phyloP scores from a whole-genome alignment of 208 protist species.

The Crithidia acanthocephali region DNA sequence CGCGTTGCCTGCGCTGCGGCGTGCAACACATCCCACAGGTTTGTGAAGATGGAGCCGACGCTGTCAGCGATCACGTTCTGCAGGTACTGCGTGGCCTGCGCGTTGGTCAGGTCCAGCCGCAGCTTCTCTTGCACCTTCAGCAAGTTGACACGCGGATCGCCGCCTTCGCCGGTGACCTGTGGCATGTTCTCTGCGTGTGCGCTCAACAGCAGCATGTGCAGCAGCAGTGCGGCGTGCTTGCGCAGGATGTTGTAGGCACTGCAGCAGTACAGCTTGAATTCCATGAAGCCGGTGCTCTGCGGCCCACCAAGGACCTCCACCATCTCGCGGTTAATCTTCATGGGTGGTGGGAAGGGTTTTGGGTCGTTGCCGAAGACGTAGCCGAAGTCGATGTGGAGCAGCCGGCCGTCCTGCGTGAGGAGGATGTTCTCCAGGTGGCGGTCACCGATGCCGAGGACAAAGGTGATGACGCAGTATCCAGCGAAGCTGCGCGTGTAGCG shows the following conservation, averaged over 20 bases:
- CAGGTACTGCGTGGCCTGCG: conserved; percentile 93
- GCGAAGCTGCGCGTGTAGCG: conserved; percentile 97
- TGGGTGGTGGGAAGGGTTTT: conserved; percentile 97
- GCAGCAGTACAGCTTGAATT: conserved; percentile 93
- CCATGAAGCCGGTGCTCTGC: conserved; percentile 69
- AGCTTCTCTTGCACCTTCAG: conserved; percentile 95
- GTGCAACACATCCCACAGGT: conserved; percentile 92
- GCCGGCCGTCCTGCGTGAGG: conserved; percentile 88
- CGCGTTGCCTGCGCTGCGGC: conserved; percentile 83
- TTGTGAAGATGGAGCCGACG: conserved; percentile 92
- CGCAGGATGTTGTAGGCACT: conserved; percentile 96
- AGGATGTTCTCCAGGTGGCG: conserved; percentile 97
- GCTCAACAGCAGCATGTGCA: conserved; percentile 96
- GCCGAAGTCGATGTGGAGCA: conserved; percentile 99
- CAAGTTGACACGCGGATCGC: conserved; percentile 69
- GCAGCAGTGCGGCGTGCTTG: conserved; percentile 93
- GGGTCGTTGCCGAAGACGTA: conserved; percentile 98
- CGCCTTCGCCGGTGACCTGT: conserved; percentile 54
- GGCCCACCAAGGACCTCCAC: conserved; percentile 85
- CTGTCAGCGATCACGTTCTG: conserved; percentile 95
- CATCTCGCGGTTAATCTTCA: conserved; percentile 96
- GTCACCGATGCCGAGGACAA: conserved; percentile 97
- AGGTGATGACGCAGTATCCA: conserved; percentile 97
- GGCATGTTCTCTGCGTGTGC: conserved; percentile 81
- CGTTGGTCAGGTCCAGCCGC: conserved; percentile 91